A percentile compares a stretch with the other conserved stretches of the same genome.
These are phyloP conservation scores for Fusarium azukiicola DNA, from an alignment of 2,329 filamentous ascomycete genomes.

Conservation along the genomic window DNA sequence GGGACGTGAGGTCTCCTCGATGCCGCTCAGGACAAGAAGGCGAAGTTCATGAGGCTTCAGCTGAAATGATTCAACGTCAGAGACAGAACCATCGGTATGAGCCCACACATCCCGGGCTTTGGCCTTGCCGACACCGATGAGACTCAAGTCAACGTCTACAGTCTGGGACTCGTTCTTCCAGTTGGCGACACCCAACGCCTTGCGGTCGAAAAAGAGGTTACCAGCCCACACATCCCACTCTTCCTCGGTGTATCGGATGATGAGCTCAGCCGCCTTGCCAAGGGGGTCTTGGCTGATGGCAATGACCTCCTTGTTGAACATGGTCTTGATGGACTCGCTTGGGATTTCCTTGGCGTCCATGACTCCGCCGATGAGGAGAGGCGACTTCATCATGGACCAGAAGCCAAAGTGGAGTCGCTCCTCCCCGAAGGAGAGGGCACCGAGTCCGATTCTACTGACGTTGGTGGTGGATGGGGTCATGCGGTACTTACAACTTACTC, in stretches of 20 bases:
- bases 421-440: conserved; percentile 67
- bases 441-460: conserved; percentile 66
- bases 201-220: conserved; percentile 65
- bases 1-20: conserved; percentile 50
- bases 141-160: conserved; percentile 65
- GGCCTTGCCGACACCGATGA: conserved; percentile 65
- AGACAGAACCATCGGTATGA: conserved; percentile 57
- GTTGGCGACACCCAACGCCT: conserved; percentile 71
- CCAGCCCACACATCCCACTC: conserved; percentile 75
- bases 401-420: conserved; percentile 75
- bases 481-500: conserved; percentile 56
- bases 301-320: conserved; percentile 76
- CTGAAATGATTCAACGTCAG: conserved; percentile 57
- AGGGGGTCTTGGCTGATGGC: conserved; percentile 78
- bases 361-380: conserved; percentile 70
- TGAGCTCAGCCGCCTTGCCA: conserved; percentile 72
- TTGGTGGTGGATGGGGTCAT: neutral
- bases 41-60: conserved; percentile 65
- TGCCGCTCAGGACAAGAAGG: conserved; percentile 62
- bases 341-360: conserved; percentile 64
- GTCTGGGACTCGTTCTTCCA: conserved; percentile 69
- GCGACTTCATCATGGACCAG: conserved; percentile 75
- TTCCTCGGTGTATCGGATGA: conserved; percentile 70
- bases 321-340: conserved; percentile 64
- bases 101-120: conserved; percentile 66